Conservation (phyloP, 1,284 basidiomycete genomes). For the Ceratobasidium sp. region DNA sequence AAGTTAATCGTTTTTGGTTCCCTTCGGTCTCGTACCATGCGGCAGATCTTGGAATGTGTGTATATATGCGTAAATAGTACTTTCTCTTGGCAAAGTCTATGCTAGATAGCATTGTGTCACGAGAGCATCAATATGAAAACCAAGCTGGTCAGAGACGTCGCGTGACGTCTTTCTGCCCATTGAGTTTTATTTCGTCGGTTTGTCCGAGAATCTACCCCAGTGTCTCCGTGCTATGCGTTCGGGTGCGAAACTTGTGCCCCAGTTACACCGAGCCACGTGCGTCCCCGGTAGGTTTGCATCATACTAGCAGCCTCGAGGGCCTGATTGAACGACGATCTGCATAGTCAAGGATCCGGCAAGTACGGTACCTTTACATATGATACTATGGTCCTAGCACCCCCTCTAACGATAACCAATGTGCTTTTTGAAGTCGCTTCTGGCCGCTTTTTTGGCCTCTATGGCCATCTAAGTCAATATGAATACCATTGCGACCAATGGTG, state of each 20-base stretch:
- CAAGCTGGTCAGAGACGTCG: not conserved
- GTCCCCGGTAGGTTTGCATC: not conserved
- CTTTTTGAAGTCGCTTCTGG: not conserved
- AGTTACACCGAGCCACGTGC: conserved; percentile 24
- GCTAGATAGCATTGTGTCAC: not conserved
- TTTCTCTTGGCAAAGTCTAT: not conserved
- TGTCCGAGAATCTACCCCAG: conserved; percentile 25
- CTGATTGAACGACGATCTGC: conserved; percentile 13
- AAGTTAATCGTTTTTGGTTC: not conserved
- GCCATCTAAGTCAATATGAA: not conserved
- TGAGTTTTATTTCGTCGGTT: conserved; percentile 3
- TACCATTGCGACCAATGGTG: too few species aligned
- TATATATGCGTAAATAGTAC: conserved; percentile 13
- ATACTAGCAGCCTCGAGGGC: not conserved
- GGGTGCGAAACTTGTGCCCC: not conserved
- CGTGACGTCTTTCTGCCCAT: conserved; percentile 16
- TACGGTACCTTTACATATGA: conserved; percentile 11
- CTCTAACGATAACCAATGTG: not conserved
- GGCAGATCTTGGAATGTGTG: not conserved
- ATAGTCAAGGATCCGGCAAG: not conserved
- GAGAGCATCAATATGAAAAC: not conserved
- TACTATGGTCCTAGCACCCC: not conserved
- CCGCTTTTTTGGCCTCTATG: not conserved
- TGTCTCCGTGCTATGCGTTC: conserved; percentile 7
- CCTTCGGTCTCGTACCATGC: not conserved